Base-by-base conservation (phyloP, 1,284 basidiomycete genomes). In the Violaceomyces palustris region DNA sequence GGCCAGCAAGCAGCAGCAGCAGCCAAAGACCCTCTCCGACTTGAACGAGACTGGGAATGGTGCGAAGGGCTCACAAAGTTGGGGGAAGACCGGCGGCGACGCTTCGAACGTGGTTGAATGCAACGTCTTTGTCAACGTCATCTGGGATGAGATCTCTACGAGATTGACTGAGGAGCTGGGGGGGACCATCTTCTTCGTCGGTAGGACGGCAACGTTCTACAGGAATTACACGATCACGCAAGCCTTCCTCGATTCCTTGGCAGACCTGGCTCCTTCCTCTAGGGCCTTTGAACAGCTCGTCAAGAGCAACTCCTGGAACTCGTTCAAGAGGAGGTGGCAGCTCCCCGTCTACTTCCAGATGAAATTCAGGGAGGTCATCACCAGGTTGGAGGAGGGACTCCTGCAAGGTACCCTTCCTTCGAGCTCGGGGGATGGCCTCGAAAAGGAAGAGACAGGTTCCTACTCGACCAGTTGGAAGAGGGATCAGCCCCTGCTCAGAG, bases 331-430 rank as follows among this genome's bases (percentile, higher is more conserved):
- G 44, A 80, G 90, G 30, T 98, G 93, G 92, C 93, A 97, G 70
- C 78, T 98, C 6, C 87, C 89, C 1, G 87, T 97, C 14, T 98
- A 98, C 72, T 97, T 94, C 74, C 93, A 98, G 72, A 78, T 98
- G 56, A 81, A 92, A n/a, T 93, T 91, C 85, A 93, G 96, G 71
- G 91, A 94, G 64, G 87, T 94, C 41, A 83, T 93, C 1, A 45
- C 45, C 3, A 26, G 24, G 22, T 40, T 68, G 4, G 65, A 68
- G 23, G 36, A 42, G 11, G 40, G 21, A 3, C 34, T 67, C 9
- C 23, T 14, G 8, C 17, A 4, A 35, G 6, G 19, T 10, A 11
- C 22, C 11, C 9, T 22, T 21, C 28, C 15, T n/a, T 30, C 34
- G 22, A 15, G 3, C n/a, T 23, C 43, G 29, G 28, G 36, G 19